A percentile compares a stretch with the other conserved stretches of the same genome.
Conservation (phyloP, 108 stramenopile species). For the Cyclostephanos invisitatus region DNA sequence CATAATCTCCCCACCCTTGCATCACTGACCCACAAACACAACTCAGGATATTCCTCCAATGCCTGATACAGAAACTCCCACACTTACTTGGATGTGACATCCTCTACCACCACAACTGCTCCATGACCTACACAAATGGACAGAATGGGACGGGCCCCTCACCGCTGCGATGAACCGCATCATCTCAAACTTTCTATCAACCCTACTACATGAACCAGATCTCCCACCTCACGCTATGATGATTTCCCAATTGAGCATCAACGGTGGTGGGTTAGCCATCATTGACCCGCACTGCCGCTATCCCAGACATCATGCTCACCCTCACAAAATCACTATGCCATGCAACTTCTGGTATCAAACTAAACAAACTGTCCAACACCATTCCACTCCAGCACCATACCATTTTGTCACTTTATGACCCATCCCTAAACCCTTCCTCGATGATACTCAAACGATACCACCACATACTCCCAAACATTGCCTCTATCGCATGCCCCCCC, state of each 20-base stretch:
- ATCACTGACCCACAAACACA: not conserved
- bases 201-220: too few species aligned
- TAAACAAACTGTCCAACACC: not conserved
- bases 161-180: not conserved
- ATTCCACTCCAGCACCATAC: not conserved
- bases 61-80: not conserved
- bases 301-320: not conserved
- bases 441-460: not conserved
- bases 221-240: too few species aligned
- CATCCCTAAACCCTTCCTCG: not conserved
- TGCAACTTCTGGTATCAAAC: not conserved
- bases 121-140: not conserved
- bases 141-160: not conserved
- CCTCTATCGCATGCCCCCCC: not conserved
- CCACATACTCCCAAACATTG: not conserved
- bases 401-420: not conserved
- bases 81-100: not conserved
- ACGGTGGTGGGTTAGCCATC: not conserved
- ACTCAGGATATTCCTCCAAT: not conserved
- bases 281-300: not conserved
- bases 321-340: not conserved
- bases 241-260: too few species aligned
- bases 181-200: too few species aligned
- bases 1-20: too few species aligned
- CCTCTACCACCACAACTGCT: not conserved